Evolutionary conservation across 2,329 filamentous ascomycete species (phyloP).

Genomic region (Alternaria tenuissima): DNA sequence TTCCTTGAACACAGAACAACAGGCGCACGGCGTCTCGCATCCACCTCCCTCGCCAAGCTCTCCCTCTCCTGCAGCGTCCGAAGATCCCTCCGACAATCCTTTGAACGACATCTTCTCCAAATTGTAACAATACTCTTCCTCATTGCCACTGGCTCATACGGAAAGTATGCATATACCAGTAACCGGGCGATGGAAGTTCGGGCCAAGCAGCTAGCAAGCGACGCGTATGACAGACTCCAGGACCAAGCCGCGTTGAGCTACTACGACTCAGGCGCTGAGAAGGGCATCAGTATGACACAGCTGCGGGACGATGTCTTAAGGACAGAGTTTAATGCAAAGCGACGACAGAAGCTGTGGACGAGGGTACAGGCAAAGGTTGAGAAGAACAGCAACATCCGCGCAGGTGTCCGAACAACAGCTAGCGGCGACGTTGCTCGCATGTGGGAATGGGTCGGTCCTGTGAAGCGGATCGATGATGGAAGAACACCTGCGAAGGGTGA

Average conservation of each 20-base stretch:
- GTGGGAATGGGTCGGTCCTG: constrained; percentile 74
- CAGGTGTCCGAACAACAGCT: constrained; percentile 70
- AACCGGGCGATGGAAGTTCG: constrained; percentile 72
- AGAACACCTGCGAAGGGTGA: constrained; percentile 41
- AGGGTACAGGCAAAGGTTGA: constrained; percentile 86
- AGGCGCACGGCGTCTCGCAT: constrained; percentile 74
- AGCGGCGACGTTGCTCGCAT: constrained; percentile 65
- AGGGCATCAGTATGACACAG: constrained; percentile 86
- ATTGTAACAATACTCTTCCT: constrained; percentile 70
- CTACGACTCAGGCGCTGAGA: constrained; percentile 69
- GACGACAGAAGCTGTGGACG: constrained; percentile 84
- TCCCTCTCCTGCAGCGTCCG: constrained; percentile 83
- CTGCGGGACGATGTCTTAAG: constrained; percentile 89
- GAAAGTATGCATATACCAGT: constrained; percentile 68
- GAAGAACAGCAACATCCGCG: constrained; percentile 90
- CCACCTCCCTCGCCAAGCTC: constrained; percentile 90
- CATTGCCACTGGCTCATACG: constrained; percentile 62
- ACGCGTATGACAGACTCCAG: constrained; percentile 84
- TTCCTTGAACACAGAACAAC: constrained; percentile 75
- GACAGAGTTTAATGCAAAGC: constrained; percentile 76
- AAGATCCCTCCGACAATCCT: constrained; percentile 77
- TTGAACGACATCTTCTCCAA: constrained; percentile 88
- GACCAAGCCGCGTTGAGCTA: constrained; percentile 83
- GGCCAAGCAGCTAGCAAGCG: constrained; percentile 82
- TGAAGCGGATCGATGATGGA: constrained; percentile 58